These are phyloP conservation scores for Craterostigma plantagineum DNA, from an alignment of 257 asterid species.

Conservation along the genomic window DNA sequence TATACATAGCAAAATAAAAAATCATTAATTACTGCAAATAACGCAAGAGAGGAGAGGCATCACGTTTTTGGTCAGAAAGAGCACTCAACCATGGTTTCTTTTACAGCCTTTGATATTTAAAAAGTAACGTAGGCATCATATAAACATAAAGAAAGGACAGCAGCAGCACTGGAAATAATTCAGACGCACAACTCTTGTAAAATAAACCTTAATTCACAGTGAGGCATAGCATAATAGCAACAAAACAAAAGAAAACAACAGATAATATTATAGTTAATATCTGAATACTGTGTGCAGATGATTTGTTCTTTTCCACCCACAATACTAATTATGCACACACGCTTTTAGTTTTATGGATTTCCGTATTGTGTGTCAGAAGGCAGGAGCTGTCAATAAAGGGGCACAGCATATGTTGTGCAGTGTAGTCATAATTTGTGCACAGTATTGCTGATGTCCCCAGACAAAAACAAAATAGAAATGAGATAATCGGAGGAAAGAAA, in stretches of 20 bases:
- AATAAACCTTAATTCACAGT: neutral
- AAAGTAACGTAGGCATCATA: too few relatives aligned
- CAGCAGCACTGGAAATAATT: slow-evolving; percentile 12
- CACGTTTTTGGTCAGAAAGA: too few relatives aligned
- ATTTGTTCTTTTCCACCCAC: slow-evolving; percentile 1
- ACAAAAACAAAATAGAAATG: neutral
- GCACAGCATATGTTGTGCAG: slow-evolving; percentile 22
- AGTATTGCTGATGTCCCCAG: slow-evolving; percentile 9
- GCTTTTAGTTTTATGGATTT: slow-evolving; percentile 19
- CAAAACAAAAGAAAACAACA: too few relatives aligned
- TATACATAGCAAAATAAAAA: too few relatives aligned
- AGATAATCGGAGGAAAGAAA: neutral
- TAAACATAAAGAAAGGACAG: slow-evolving; percentile 1
- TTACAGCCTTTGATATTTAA: too few relatives aligned
- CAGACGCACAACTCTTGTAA: slow-evolving; percentile 13
- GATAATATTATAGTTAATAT: neutral
- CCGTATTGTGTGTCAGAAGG: slow-evolving; percentile 31
- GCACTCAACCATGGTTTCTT: too few relatives aligned
- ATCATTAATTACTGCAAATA: too few relatives aligned
- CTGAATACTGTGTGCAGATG: neutral
- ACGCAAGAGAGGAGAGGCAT: too few relatives aligned
- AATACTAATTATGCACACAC: neutral
- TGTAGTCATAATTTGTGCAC: slow-evolving; percentile 59
- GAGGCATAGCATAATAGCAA: too few relatives aligned
- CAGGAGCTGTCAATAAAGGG: slow-evolving; percentile 40